Base-by-base conservation (phyloP, 805 yeast genomes). In the Lipomyces kockii region DNA sequence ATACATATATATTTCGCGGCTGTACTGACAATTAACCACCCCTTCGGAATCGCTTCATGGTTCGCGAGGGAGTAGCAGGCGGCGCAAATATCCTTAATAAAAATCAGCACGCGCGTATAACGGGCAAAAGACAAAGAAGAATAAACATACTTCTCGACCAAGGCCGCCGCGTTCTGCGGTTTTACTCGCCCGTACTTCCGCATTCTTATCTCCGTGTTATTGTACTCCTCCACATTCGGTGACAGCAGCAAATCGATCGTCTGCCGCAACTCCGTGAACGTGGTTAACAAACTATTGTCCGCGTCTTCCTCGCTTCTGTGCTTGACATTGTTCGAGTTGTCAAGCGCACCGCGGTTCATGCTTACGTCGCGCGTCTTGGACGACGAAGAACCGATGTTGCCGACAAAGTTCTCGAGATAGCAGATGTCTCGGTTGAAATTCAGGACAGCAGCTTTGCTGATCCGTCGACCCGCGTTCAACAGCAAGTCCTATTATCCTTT, bases 341-440 rank as follows among this genome's bases (percentile, higher is more conserved):
- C 49, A 17, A 34, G 77, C 11, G 51, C 7, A 14, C 20, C n/a
- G 29, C 34, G 62, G 53, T 57, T 60, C 14, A 20, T 17, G 27
- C 51, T 22, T 29, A 20, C 35, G 55, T 55, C 22, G 27, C 61
- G 58, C 52, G 39, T 14, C 39, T 61, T 34, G 56, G 73, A 46
- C 60, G 37, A 17, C 3, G 54, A 29, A 7, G 34, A 29, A 68
- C 71, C 77, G 20, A 78, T 69, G 49, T 78, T 77, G 17, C 76
- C 68, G n/a, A 82, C 76, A 61, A 80, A 78, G 43, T 74, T 74
- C 76, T 92, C 97, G 69, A 95, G 81, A 77, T 90, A 91, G n/a
- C 81, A 79, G 37, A 95, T 85, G 77, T 94, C 98, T 35, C 85
- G 76, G 73, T 90, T 91, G 76, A 94, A 93, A 77, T 92, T 93